These are phyloP conservation scores for Fraxinus floribunda DNA, from an alignment of 305 asterid genomes.

Conservation along the genomic window DNA sequence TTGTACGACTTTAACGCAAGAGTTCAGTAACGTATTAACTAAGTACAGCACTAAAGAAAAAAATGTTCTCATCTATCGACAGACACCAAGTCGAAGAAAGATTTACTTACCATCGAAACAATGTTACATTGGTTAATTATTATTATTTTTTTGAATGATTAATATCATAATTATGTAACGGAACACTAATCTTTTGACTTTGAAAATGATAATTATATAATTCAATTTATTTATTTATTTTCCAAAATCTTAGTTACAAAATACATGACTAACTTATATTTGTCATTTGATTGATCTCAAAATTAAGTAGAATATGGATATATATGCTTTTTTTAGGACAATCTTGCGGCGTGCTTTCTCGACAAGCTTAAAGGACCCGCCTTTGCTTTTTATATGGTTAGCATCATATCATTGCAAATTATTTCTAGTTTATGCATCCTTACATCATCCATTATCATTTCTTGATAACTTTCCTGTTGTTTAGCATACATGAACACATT, in stretches of 20 bases:
- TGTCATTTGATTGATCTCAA: background rate
- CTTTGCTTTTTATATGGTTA: constrained; percentile 12
- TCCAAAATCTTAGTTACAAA: background rate
- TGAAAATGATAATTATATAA: too few relatives aligned
- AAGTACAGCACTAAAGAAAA: too few relatives aligned
- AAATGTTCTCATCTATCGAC: too few relatives aligned
- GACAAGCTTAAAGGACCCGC: constrained; percentile 20
- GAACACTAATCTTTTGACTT: background rate
- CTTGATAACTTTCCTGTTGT: background rate
- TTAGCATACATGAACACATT: background rate
- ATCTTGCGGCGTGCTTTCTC: constrained; percentile 33
- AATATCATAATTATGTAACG: too few relatives aligned
- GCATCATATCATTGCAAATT: constrained; percentile 27
- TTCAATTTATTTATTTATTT: background rate
- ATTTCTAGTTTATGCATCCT: constrained; percentile 38
- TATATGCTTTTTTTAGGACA: constrained; percentile 2
- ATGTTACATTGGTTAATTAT: too few relatives aligned
- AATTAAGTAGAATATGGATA: background rate
- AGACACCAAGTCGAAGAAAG: too few relatives aligned
- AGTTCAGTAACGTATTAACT: background rate
- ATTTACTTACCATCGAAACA: too few relatives aligned
- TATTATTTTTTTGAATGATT: background rate
- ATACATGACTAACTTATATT: background rate
- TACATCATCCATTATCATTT: constrained; percentile 35
- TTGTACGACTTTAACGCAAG: background rate